Percentiles rank a stretch among this genome's conserved stretches.
phyloP scores from a whole-genome alignment of 306 rosid species.

The Pterocarpus macrocarpus region DNA sequence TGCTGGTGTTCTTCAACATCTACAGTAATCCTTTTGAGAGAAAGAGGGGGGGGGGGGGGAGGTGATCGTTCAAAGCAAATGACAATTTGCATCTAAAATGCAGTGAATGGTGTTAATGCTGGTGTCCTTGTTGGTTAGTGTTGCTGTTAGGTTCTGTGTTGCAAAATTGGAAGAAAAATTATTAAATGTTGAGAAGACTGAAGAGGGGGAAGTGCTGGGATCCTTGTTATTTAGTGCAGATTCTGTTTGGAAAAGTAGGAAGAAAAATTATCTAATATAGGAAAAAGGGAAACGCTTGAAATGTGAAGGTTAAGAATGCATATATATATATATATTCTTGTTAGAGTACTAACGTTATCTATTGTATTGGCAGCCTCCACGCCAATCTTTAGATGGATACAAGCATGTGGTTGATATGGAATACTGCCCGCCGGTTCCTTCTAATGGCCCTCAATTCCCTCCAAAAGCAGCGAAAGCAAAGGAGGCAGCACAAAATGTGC shows the following conservation, averaged over 20 bases:
- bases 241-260: conserved; percentile 10
- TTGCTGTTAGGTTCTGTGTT: background rate
- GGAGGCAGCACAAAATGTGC: conserved; percentile 87
- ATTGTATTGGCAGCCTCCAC: conserved; percentile 73
- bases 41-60: background rate
- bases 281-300: conserved; percentile 25
- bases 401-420: conserved; percentile 91
- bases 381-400: conserved; percentile 87
- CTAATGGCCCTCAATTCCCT: conserved; percentile 82
- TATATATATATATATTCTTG: background rate
- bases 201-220: conserved; percentile 5
- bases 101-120: conserved; percentile 13
- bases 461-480: conserved; percentile 86
- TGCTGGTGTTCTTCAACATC: background rate
- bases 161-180: conserved; percentile 7
- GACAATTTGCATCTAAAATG: background rate
- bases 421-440: conserved; percentile 75
- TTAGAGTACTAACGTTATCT: conserved; percentile 44
- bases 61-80: background rate
- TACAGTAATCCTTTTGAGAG: background rate
- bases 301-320: conserved; percentile 19
- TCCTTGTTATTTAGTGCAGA: conserved; percentile 9
- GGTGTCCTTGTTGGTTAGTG: background rate
- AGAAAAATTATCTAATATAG: background rate
- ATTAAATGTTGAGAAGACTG: conserved; percentile 10